Evolutionary conservation across 1,284 basidiomycete genomes (phyloP).

Genomic region (Sporisorium scitamineum): DNA sequence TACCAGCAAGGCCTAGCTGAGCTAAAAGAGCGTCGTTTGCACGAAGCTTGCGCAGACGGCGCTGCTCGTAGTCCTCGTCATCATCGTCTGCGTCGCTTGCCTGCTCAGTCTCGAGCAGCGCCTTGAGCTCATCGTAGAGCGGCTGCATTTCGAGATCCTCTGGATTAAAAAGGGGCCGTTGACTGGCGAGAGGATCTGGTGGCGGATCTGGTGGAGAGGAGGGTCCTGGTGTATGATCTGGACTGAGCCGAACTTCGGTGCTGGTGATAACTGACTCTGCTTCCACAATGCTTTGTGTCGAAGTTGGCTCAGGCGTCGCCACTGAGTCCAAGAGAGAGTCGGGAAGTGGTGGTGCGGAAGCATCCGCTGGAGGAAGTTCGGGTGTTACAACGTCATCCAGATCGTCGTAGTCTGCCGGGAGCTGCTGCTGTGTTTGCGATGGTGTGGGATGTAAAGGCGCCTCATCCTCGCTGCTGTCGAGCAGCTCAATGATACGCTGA

Average conservation of each 20-base stretch:
- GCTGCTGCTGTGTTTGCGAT: neutral
- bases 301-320: neutral
- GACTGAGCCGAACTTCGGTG: neutral
- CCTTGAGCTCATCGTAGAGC: slow-evolving; percentile 34
- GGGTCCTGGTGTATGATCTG: neutral
- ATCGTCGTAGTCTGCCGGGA: neutral
- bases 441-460: neutral
- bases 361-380: slow-evolving; percentile 29
- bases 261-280: neutral
- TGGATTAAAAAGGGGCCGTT: slow-evolving; percentile 29
- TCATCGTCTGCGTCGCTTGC: slow-evolving; percentile 28
- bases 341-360: slow-evolving; percentile 9
- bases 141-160: slow-evolving; percentile 32
- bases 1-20: slow-evolving; percentile 34
- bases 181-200: slow-evolving; percentile 28
- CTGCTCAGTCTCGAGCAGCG: slow-evolving; percentile 28
- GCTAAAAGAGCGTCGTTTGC: slow-evolving; percentile 40
- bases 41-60: slow-evolving; percentile 36
- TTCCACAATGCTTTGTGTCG: neutral
- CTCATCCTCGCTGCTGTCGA: slow-evolving; percentile 36
- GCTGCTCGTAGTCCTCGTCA: slow-evolving; percentile 47
- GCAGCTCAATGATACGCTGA: slow-evolving; percentile 20
- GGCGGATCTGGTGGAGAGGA: slow-evolving; percentile 16
- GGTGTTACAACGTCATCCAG: slow-evolving; percentile 30
- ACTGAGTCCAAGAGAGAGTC: neutral